Evolutionary conservation across 257 asterid genomes (phyloP).

Genomic region (Scutellaria minor): DNA sequence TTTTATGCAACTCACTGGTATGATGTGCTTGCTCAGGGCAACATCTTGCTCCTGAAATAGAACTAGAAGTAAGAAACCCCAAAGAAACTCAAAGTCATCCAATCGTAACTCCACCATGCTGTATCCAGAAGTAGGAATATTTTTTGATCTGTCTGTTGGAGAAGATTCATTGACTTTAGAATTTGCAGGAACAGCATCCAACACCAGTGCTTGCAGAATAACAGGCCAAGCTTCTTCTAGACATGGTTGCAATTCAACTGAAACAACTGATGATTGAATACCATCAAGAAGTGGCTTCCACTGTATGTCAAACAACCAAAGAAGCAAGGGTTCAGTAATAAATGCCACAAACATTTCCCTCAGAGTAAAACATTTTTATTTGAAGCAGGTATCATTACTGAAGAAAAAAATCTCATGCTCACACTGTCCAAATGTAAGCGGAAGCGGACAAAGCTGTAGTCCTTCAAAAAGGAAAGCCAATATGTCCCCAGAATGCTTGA

Average conservation of each 20-base stretch:
- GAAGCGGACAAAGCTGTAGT: constrained; percentile 72
- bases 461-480: constrained; percentile 92
- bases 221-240: constrained; percentile 98
- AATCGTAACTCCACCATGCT: constrained; percentile 78
- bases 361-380: constrained; percentile 16
- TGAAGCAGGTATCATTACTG: constrained; percentile 32
- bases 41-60: constrained; percentile 80
- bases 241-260: constrained; percentile 78
- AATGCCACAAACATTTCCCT: constrained; percentile 22
- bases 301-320: constrained; percentile 53
- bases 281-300: constrained; percentile 99
- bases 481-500: constrained; percentile 76
- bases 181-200: constrained; percentile 86
- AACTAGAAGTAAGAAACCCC: constrained; percentile 84
- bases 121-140: constrained; percentile 71
- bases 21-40: constrained; percentile 43
- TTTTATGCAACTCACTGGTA: constrained; percentile 51
- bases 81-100: constrained; percentile 78
- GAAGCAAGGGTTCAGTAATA: constrained; percentile 34
- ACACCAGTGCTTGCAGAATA: constrained; percentile 86
- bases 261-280: constrained; percentile 76
- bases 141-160: constrained; percentile 46
- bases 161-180: constrained; percentile 52
- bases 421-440: constrained; percentile 69
- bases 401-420: constrained; percentile 50